Percentiles rank a stretch among this genome's conserved stretches.
These are phyloP conservation scores for Penicilliopsis zonata DNA, from an alignment of 495 filamentous ascomycete genomes.

Conservation along the genomic window DNA sequence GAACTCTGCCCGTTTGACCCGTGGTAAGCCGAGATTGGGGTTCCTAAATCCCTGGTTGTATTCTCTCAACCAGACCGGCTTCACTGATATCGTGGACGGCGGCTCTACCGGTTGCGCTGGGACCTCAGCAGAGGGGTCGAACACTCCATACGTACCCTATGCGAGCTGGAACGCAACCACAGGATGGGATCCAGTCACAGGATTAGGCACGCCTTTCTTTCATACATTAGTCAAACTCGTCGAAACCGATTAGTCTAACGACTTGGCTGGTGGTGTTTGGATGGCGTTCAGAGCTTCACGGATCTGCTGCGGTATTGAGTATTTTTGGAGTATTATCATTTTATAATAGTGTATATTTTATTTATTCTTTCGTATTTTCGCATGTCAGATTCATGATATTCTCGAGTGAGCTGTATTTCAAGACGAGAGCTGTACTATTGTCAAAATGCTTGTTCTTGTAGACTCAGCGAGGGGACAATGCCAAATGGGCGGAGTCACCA, in stretches of 20 bases:
- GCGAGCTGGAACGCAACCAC: conserved; percentile 49
- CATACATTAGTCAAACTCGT: conserved; percentile 12
- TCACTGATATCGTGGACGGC: conserved; percentile 47
- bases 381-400: no score
- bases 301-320: no score
- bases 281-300: no score
- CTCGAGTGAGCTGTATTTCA: no score
- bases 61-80: conserved; percentile 25
- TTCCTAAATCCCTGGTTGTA: conserved; percentile 60
- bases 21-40: conserved; percentile 37
- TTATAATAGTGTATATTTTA: no score
- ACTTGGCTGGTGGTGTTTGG: conserved; percentile 1
- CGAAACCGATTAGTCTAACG: background rate
- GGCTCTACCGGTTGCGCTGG: conserved; percentile 42
- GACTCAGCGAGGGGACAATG: no score
- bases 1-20: conserved; percentile 41
- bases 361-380: no score
- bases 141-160: conserved; percentile 27
- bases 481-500: no score
- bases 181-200: conserved; percentile 37
- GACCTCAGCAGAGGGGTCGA: conserved; percentile 6
- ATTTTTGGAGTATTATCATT: no score
- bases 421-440: no score
- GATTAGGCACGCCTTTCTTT: conserved; percentile 20
- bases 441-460: no score